Evolutionary conservation across 495 filamentous ascomycete species (phyloP), one percentile per base, ranked within the genome.

Genomic region (Podospora didyma): DNA sequence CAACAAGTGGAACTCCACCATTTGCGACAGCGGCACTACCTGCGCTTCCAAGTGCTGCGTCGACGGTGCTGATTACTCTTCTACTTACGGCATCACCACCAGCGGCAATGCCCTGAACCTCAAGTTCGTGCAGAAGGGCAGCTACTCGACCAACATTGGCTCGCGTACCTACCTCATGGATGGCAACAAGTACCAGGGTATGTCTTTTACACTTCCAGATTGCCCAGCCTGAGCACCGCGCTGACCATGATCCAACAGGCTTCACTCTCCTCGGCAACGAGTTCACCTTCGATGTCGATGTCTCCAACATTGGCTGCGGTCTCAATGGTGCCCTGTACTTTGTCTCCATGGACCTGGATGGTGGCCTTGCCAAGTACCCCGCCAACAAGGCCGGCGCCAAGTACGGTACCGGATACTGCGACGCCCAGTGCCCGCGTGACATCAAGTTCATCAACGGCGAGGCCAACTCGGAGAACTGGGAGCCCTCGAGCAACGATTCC

Each of bases 391-490:
- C 82, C 49, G 81, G 82, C 63, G 80, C 82, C 62, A 79, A 81
- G 68, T 85, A 84, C 58, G 70, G 69, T 56, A 76, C 74, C 56
- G 80, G 82, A 9, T 85, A 85, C 73, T 85, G 82, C 62, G 81
- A 83, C 57, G 69, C 77, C 22, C 82, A 84, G 61, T 84, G 82
- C 70, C 78, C 78, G 21, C 73, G 70, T 54, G 77, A 80, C 60
- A 54, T 79, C 61, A 80, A 80, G 73, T 80, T 73, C 63, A 76
- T 80, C 67, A 73, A 71, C 57, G 77, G 77, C 58, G 69, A 73
- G 68, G 81, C 70, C 71, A 87, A 87, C 69, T 59, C 79, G 14
- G 85, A 85, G 22, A 81, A 79, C 63, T 87, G 85, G 85, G 41
- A 59, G 46, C 66, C 76, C 12, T 85, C 83, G n/a, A 56, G 65